Conservation (phyloP, 768 basidiomycete genomes). For the Botryobasidium botryosum region DNA sequence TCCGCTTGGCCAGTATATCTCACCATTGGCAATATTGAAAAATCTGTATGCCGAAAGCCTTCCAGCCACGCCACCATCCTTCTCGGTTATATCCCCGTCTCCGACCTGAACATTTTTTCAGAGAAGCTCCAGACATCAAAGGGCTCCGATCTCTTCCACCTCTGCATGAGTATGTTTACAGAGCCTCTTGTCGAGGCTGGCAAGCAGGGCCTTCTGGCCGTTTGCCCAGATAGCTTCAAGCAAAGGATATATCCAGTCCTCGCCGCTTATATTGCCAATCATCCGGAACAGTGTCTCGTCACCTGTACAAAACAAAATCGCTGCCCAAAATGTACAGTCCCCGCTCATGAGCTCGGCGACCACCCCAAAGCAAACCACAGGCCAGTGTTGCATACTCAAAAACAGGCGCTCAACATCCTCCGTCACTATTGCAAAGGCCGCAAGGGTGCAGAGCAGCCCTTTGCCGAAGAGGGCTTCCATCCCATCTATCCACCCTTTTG, state of each 20-base stretch:
- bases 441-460: no score
- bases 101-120: slow-evolving; percentile 15
- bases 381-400: no score
- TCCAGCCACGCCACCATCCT: slow-evolving; percentile 21
- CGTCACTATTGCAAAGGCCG: no score
- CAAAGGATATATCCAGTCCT: slow-evolving; percentile 24
- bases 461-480: no score
- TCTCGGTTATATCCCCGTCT: slow-evolving; percentile 26
- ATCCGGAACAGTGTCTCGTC: slow-evolving; percentile 10
- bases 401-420: no score
- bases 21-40: slow-evolving; percentile 28
- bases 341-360: no score
- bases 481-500: no score
- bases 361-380: no score
- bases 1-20: slow-evolving; percentile 31
- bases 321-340: slow-evolving; percentile 11
- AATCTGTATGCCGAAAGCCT: slow-evolving; percentile 24
- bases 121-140: no score
- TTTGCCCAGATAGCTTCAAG: slow-evolving; percentile 22
- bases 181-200: slow-evolving; percentile 18
- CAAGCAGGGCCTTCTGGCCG: slow-evolving; percentile 19
- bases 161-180: slow-evolving; percentile 21
- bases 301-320: slow-evolving; percentile 4
- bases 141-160: slow-evolving; percentile 28
- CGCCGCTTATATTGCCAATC: slow-evolving; percentile 16